Evolutionary conservation across 192 early-diverging fungal genomes (phyloP), one percentile per base, ranked within the genome.

Genomic region (Pilaira anomala): DNA sequence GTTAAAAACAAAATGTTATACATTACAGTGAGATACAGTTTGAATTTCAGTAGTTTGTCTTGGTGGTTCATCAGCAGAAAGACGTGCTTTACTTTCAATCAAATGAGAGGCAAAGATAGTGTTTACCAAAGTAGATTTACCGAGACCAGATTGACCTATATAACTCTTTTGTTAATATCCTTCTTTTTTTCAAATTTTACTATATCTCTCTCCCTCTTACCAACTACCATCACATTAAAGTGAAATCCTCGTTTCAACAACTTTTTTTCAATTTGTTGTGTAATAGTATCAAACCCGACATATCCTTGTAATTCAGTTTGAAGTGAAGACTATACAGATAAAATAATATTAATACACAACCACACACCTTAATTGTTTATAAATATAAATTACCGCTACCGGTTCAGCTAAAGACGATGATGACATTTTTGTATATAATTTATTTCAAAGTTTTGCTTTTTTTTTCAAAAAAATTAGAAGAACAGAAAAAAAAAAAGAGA

Each of bases 151-250:
- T 79, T 93, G 91, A 57, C 95, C 95, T 91, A 51, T 41, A n/a
- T n/a, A n/a, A 59, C 18, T 25, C 5, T 50, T 26, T 42, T 25
- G 12, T 57, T n/a, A 45, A 8, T 25, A 21, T 46, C 18, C 11
- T 24, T n/a, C 8, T 11, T 3, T n/a, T 29, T 40, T 52, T 8
- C 4, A 59, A 14, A n/a, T 25, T 6, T 3, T 3, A 48, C 3
- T 11, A n/a, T 42, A 19, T 12, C 12, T 4, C 28, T 33, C 26
- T 40, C 21, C 2, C 24, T 82, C 87, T 63, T 75, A 89, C 91
- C 91, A 65, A 98, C 96, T 26, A 97, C 90, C 83, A 98, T 97
- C 66, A 98, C 76, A 79, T 97, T 98, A 75, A 98, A 94, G 68
- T 91, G 88, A 80, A 98, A 98, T 40, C 94, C 94, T 48, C 94